These are phyloP conservation scores for Physcomitrium patens DNA, from an alignment of 225 moss, liverwort and hornwort genomes.

Conservation along the genomic window DNA sequence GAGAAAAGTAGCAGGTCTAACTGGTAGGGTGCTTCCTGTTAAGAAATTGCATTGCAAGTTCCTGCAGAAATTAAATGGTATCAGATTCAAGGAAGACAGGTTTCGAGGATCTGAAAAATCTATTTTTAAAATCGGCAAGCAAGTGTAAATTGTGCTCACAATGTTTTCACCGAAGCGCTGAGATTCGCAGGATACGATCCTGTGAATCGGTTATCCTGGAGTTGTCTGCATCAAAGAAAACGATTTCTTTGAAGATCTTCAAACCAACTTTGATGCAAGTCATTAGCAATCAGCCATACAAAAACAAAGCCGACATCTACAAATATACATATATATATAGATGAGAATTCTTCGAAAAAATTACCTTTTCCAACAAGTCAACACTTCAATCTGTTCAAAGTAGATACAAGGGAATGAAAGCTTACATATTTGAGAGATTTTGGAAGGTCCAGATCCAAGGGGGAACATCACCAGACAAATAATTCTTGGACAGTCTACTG, in stretches of 20 bases:
- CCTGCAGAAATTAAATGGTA: constrained; percentile 21
- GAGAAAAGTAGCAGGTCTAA: background rate
- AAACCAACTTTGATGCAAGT: background rate
- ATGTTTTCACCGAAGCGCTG: background rate
- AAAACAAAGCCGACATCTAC: background rate
- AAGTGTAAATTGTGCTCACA: constrained; percentile 27
- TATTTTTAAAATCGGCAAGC: background rate
- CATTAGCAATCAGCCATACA: background rate
- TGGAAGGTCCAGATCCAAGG: constrained; percentile 33
- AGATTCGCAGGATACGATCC: constrained; percentile 29
- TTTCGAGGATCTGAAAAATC: background rate
- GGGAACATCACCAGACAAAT: constrained; percentile 26
- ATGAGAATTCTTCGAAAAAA: too few species aligned
- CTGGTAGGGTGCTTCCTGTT: constrained; percentile 23
- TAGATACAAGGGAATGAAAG: background rate
- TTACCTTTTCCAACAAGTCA: background rate
- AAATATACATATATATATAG: background rate
- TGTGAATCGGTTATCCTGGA: constrained; percentile 31
- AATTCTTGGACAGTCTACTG: constrained; percentile 37
- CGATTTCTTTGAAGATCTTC: background rate
- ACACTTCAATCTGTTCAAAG: background rate
- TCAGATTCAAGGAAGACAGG: background rate
- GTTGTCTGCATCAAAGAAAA: constrained; percentile 32
- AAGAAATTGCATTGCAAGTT: constrained; percentile 37
- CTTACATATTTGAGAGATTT: constrained; percentile 41